phyloP scores from a whole-genome alignment of 768 basidiomycete genomes.

The Termitomyces sp. region DNA sequence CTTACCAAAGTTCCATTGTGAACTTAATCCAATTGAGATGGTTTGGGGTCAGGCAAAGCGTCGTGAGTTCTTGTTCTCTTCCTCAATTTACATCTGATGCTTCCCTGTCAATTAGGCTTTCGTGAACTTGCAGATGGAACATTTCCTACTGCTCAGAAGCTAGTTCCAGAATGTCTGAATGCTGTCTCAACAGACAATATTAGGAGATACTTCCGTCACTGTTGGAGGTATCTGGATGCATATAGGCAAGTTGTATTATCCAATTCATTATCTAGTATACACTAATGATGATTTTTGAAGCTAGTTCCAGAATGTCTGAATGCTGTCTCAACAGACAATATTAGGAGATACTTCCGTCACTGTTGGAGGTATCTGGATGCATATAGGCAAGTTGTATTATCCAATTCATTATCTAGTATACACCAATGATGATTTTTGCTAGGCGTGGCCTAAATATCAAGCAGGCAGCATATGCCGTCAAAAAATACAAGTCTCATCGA shows the following conservation, averaged over 20 bases:
- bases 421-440: not conserved
- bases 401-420: not conserved
- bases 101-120: not conserved
- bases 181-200: not conserved
- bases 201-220: not conserved
- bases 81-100: not conserved
- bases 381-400: not conserved
- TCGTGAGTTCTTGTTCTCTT: not conserved
- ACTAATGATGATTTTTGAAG: not conserved
- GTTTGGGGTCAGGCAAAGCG: not conserved
- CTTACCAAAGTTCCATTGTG: not conserved
- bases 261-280: not conserved
- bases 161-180: not conserved
- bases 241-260: not conserved
- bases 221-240: not conserved
- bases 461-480: not conserved
- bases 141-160: not conserved
- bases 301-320: not conserved
- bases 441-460: not conserved
- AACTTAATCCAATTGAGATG: not conserved
- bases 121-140: not conserved
- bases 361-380: not conserved
- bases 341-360: not conserved
- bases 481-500: constrained; percentile 1
- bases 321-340: not conserved